Evolutionary conservation across 2,329 filamentous ascomycete species (phyloP), one percentile per base, ranked within the genome.

Genomic region (Phaeosphaeriaceae sp.): DNA sequence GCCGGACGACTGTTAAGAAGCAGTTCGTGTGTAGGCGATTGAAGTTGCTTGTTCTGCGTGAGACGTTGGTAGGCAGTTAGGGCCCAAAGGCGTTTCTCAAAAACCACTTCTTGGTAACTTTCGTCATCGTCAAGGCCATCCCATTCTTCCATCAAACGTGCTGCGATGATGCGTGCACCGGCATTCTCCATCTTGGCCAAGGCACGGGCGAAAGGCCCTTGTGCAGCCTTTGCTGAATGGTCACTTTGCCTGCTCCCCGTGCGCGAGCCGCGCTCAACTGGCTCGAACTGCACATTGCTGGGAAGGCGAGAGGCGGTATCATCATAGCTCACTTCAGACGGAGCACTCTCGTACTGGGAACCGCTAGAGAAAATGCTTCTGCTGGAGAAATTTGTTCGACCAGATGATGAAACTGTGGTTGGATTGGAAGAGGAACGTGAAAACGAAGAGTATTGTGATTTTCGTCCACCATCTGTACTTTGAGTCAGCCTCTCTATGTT

Each of bases 11-110:
- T 61, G 16, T 41, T 50, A 37, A 46, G 56, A 8, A 66, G 54
- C 28, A 64, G 3, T 13, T 66, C 63, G 35, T 66, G 63, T 17
- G 61, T 56, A 11, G 63, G 63, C 11, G 60, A 64, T 30, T 65
- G 63, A 2, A 66, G 42, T 3, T 63, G 61, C 38, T 66, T 66
- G 35, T 64, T 60, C 34, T 66, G 61, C 7, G 63, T 66, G 21
- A 66, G 44, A 29, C 63, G 61, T 34, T 63, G 62, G 33, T 65
- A 66, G 1, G 62, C 63, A 9, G 59, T 61, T 26, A 66, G 26
- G 17, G 62, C 61, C 63, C 63, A 66, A 3, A 66, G 55, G n/a
- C 63, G 53, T 38, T 66, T 64, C 41, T 66, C 63, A 21, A 66
- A 66, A 30, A 62, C 28, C 37, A 66, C 56, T 34, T 66, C 63